Base-by-base conservation (phyloP, 441 rosid genomes). In the Erodium trifolium region DNA sequence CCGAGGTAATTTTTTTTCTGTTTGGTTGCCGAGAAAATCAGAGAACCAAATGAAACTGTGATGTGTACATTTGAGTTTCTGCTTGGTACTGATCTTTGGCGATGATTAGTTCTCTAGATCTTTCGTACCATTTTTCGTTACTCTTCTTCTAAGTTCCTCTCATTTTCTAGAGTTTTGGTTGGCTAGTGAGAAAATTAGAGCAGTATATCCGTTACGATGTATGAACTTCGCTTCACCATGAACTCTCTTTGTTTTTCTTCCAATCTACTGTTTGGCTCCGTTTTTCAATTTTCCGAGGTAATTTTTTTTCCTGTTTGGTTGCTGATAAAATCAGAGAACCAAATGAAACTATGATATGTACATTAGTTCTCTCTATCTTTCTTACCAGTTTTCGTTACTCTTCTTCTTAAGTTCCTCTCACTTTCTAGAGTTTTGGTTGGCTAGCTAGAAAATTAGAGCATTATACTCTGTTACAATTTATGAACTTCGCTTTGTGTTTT, bases 211-310 rank as follows among this genome's bases (percentile, higher is more conserved):
- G 2, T 23, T 34, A 34, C 3, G 37, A 34, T 34, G 1, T 34
- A 2, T 34, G 11, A 19, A 2, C 31, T 53, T 14, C 18, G 66
- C 0, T 49, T 0, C n/a, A n/a, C n/a, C n/a, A n/a, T n/a, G n/a
- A n/a, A n/a, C n/a, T n/a, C n/a, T n/a, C n/a, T n/a, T n/a, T 3
- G 73, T 53, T 14, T 53, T 19, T n/a, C 19, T 53, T 14, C 59
- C n/a, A 53, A 66, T 76, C 74, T 78, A 72, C 63, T 63, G 68
- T 67, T 67, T 67, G 68, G 35, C 53, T 72, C 69, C 39, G 59
- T 67, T 49, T 69, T 71, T 41, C 47, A 41, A 41, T 41, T 41
- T 9, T 14, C 60, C 4, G 60, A 53, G 60, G 60, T 53, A 53
- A 14, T 53, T 14, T 17, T n/a, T n/a, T 16, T n/a, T 53, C 2